Percentiles rank a stretch among this genome's conserved stretches.
These are phyloP conservation scores for Ophiostoma angusticollis DNA, from an alignment of 2,329 filamentous ascomycete genomes.

Conservation along the genomic window DNA sequence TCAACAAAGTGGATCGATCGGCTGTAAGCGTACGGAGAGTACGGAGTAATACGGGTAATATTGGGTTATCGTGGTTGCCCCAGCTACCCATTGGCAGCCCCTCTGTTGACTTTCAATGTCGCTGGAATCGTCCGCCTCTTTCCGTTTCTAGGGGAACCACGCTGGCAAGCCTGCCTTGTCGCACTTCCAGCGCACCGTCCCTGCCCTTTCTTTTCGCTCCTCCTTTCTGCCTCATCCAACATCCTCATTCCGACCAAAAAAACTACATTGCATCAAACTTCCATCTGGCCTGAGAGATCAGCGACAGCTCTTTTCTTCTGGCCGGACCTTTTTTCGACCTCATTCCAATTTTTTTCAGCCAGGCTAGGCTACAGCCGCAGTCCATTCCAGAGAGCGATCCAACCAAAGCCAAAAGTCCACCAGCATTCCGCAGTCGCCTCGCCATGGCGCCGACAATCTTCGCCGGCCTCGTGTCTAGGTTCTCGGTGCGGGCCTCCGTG, in stretches of 20 bases:
- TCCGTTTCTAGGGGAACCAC: conserved; percentile 5
- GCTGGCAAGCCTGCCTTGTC: too few relatives aligned
- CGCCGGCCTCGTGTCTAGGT: conserved; percentile 10
- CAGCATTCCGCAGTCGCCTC: neutral
- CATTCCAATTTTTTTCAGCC: neutral
- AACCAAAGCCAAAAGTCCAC: neutral
- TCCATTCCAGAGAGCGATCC: neutral
- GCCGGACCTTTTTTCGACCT: neutral
- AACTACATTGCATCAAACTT: too few relatives aligned
- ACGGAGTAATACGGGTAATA: too few relatives aligned
- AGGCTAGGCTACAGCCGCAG: conserved; percentile 1
- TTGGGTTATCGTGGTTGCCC: too few relatives aligned
- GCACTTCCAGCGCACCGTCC: neutral
- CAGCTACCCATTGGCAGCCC: too few relatives aligned
- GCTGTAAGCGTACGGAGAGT: too few relatives aligned
- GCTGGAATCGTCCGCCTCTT: neutral
- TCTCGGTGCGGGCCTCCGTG: conserved; percentile 10
- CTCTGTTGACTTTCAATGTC: neutral
- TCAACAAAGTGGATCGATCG: too few relatives aligned
- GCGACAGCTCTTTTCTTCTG: too few relatives aligned
- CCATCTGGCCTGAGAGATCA: too few relatives aligned
- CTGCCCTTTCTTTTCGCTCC: neutral
- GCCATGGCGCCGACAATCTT: conserved; percentile 29
- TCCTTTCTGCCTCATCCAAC: neutral
- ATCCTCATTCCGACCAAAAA: too few relatives aligned